A percentile compares a stretch with the other conserved stretches of the same genome.
These are phyloP conservation scores for Podaxis mareebaensis DNA, from an alignment of 768 basidiomycete genomes.

Conservation along the genomic window DNA sequence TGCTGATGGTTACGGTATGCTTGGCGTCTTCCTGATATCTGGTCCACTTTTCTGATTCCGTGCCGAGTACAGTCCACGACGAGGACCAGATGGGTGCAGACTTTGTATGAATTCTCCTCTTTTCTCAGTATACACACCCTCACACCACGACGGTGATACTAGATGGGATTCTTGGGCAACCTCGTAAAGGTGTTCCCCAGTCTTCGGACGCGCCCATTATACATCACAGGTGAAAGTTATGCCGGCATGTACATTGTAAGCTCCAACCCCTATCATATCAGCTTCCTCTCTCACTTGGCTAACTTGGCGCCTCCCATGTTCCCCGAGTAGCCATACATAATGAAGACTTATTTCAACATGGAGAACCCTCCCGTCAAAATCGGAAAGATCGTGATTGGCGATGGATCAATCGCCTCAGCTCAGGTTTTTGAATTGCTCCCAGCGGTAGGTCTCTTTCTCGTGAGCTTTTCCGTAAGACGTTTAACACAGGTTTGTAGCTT, in stretches of 20 bases:
- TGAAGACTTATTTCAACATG: constrained; percentile 68
- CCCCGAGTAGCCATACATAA: constrained; percentile 63
- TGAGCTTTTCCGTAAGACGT: background rate
- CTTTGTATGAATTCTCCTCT: constrained; percentile 39
- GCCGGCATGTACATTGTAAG: constrained; percentile 71
- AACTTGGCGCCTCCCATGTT: constrained; percentile 1
- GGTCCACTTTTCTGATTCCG: constrained; percentile 5
- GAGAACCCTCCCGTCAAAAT: constrained; percentile 66
- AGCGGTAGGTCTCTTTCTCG: constrained; percentile 40
- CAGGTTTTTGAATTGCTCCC: constrained; percentile 55
- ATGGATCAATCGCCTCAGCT: constrained; percentile 57
- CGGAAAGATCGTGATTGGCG: constrained; percentile 69
- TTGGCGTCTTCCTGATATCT: background rate
- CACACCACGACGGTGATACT: background rate
- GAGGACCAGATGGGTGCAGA: constrained; percentile 68
- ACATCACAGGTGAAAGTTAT: constrained; percentile 75
- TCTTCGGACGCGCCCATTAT: constrained; percentile 63
- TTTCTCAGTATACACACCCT: background rate
- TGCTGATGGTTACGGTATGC: constrained; percentile 56
- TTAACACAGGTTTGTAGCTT: constrained; percentile 35
- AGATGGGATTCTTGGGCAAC: constrained; percentile 75
- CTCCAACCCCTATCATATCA: constrained; percentile 2
- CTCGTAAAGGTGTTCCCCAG: constrained; percentile 75
- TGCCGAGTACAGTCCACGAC: constrained; percentile 41
- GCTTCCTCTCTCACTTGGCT: background rate